Evolutionary conservation across 1,139 yeast genomes (phyloP).

Genomic region (Sugiyamaella pinicola): DNA sequence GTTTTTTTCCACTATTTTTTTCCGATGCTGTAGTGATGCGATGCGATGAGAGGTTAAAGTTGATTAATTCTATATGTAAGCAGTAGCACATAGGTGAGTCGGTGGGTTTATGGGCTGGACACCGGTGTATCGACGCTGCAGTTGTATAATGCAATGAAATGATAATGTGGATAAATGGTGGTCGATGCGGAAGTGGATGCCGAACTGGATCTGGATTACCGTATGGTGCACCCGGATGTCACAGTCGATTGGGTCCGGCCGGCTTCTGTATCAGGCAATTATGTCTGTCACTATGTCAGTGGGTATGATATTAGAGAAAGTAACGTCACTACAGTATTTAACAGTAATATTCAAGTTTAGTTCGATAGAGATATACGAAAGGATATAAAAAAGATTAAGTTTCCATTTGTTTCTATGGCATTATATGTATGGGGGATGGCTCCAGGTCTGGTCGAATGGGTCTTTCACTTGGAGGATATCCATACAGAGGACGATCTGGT

Average conservation of each 20-base stretch:
- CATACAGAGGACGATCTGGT: no score
- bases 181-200: background rate
- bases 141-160: background rate
- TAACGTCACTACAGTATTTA: background rate
- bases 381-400: no score
- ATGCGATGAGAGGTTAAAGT: background rate
- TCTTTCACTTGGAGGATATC: no score
- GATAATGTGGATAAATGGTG: background rate
- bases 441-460: no score
- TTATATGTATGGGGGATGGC: no score
- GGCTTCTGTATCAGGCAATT: constrained; percentile 2
- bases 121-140: no score
- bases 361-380: no score
- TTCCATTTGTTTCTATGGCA: no score
- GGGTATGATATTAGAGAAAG: background rate
- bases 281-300: background rate
- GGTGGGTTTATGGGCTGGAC: background rate
- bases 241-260: background rate
- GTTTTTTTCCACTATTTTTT: background rate
- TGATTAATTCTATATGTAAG: background rate
- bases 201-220: background rate
- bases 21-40: background rate
- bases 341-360: no score
- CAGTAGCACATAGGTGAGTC: background rate
- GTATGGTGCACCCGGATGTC: background rate